These are phyloP conservation scores for Zygoascus biomembranicola DNA, from an alignment of 805 yeast species.

Conservation along the genomic window DNA sequence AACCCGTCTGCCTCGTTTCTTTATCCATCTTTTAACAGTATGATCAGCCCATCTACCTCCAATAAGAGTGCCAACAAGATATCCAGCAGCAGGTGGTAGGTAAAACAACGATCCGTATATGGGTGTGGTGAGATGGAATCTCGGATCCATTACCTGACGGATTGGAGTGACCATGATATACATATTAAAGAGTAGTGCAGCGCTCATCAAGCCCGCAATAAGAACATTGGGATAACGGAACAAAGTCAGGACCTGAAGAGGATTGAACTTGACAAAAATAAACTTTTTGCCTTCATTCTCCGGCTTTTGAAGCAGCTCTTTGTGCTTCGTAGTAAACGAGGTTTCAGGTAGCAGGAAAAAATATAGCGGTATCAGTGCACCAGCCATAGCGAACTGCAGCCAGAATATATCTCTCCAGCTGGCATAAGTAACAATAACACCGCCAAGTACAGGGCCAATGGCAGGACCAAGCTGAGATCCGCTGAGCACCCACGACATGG, in stretches of 20 bases:
- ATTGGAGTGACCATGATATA: constrained; percentile 47
- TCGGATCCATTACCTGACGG: constrained; percentile 46
- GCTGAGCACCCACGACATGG: constrained; percentile 40
- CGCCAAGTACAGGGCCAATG: constrained; percentile 46
- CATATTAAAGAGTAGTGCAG: constrained; percentile 41
- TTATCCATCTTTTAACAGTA: constrained; percentile 37
- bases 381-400: constrained; percentile 40
- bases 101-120: constrained; percentile 46
- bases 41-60: constrained; percentile 50
- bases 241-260: constrained; percentile 37
- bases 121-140: constrained; percentile 42
- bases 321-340: constrained; percentile 7
- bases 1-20: constrained; percentile 35
- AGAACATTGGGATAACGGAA: constrained; percentile 34
- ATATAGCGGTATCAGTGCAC: constrained; percentile 28
- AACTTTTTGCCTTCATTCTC: constrained; percentile 25
- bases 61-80: constrained; percentile 39
- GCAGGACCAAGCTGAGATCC: constrained; percentile 51
- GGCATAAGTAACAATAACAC: constrained; percentile 42
- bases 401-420: constrained; percentile 48
- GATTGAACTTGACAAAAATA: constrained; percentile 39
- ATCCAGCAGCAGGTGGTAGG: constrained; percentile 51
- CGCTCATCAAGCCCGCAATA: constrained; percentile 26
- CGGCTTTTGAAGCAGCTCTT: constrained; percentile 4
- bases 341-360: constrained; percentile 40